Evolutionary conservation across 179 eudicot genomes (phyloP).

Genomic region (Vitellaria paradoxa): DNA sequence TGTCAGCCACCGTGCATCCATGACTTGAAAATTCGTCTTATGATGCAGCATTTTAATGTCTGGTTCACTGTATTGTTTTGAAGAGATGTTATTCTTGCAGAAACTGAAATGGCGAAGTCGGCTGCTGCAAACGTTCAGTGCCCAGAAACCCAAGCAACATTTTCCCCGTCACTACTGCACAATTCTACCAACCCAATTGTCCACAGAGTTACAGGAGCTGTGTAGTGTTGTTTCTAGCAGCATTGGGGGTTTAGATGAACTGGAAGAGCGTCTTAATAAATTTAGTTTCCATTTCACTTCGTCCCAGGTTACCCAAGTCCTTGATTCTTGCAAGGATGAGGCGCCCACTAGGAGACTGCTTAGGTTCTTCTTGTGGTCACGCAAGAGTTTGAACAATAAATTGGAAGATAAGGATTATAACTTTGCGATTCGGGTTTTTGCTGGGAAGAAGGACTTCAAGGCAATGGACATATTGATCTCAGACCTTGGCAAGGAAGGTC

Average conservation of each 20-base stretch:
- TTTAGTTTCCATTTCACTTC: slow-evolving; percentile 32
- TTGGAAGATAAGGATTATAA: slow-evolving; percentile 47
- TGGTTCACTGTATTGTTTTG: background rate
- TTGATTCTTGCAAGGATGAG: slow-evolving; percentile 50
- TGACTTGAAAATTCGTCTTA: background rate
- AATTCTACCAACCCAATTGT: slow-evolving; percentile 15
- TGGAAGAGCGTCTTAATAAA: slow-evolving; percentile 42
- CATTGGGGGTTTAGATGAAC: slow-evolving; percentile 48
- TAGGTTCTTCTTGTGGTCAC: slow-evolving; percentile 65
- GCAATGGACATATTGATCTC: slow-evolving; percentile 51
- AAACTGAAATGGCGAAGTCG: slow-evolving; percentile 8
- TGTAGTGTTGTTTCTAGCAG: slow-evolving; percentile 46
- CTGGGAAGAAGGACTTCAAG: slow-evolving; percentile 50
- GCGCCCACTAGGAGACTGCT: slow-evolving; percentile 54
- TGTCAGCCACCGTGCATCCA: background rate
- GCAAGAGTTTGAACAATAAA: slow-evolving; percentile 32
- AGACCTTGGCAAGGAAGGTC: slow-evolving; percentile 43
- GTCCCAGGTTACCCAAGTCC: slow-evolving; percentile 43
- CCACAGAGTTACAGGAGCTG: slow-evolving; percentile 27
- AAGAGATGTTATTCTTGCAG: slow-evolving; percentile 12
- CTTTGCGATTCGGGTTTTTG: slow-evolving; percentile 46
- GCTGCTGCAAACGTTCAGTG: slow-evolving; percentile 19
- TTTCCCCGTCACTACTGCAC: slow-evolving; percentile 19
- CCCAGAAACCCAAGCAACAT: slow-evolving; percentile 25
- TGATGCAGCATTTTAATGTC: background rate